Evolutionary conservation across 2,329 filamentous ascomycete species (phyloP).

Genomic region (Daldinia sp.): DNA sequence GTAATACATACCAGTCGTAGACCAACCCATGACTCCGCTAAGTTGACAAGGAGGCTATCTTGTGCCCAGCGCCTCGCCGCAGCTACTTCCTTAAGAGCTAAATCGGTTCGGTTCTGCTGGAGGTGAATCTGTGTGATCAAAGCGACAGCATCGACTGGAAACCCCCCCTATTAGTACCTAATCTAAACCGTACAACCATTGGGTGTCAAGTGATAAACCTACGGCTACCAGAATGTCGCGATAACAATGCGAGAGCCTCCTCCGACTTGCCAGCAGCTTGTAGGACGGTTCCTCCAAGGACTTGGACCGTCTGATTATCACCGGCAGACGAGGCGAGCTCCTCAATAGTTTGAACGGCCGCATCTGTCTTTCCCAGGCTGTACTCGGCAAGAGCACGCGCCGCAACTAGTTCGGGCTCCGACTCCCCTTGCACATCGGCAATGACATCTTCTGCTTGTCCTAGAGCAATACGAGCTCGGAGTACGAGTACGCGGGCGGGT

Average conservation of each 20-base stretch:
- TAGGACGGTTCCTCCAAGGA: slow-evolving; percentile 84
- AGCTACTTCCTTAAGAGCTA: slow-evolving; percentile 89
- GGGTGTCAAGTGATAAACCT: slow-evolving; percentile 54
- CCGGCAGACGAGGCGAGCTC: slow-evolving; percentile 73
- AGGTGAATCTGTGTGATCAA: slow-evolving; percentile 93
- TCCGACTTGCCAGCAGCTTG: slow-evolving; percentile 85
- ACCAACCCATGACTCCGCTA: slow-evolving; percentile 96
- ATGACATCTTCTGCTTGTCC: slow-evolving; percentile 81
- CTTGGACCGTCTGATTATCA: slow-evolving; percentile 84
- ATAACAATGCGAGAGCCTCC: slow-evolving; percentile 82
- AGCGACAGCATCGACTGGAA: slow-evolving; percentile 79
- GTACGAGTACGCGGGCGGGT: slow-evolving; percentile 80
- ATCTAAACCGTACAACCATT: slow-evolving; percentile 6
- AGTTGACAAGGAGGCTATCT: slow-evolving; percentile 91
- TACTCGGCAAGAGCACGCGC: slow-evolving; percentile 80
- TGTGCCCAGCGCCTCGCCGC: slow-evolving; percentile 93
- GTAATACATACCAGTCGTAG: slow-evolving; percentile 76
- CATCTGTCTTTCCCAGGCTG: slow-evolving; percentile 68
- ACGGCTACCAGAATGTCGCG: slow-evolving; percentile 89
- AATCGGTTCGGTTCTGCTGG: slow-evolving; percentile 88
- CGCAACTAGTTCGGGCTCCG: slow-evolving; percentile 80
- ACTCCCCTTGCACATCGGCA: slow-evolving; percentile 72
- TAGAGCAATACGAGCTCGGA: slow-evolving; percentile 85
- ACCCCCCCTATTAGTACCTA: slow-evolving; percentile 41
- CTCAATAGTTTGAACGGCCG: slow-evolving; percentile 73